These are phyloP conservation scores for Inonotus hispidus DNA, from an alignment of 1,284 basidiomycete species.

Conservation along the genomic window DNA sequence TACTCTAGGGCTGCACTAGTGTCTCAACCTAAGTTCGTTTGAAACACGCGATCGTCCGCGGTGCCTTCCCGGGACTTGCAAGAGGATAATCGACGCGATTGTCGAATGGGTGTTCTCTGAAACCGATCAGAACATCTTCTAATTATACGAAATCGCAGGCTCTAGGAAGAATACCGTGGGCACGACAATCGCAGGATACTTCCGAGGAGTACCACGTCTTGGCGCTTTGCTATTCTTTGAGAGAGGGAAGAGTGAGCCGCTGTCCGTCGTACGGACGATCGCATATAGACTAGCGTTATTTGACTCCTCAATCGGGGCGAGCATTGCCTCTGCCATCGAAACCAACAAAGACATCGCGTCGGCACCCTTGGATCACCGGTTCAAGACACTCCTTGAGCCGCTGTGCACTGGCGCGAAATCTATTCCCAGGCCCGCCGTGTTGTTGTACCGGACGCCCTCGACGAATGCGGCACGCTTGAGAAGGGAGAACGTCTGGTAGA, in stretches of 20 bases:
- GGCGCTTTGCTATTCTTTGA: background rate
- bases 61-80: background rate
- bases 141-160: background rate
- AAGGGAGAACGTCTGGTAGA: too few species aligned
- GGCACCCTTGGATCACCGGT: too few species aligned
- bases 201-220: background rate
- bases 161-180: background rate
- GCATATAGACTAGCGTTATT: background rate
- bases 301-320: background rate
- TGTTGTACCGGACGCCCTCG: too few species aligned
- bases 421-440: too few species aligned
- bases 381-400: too few species aligned
- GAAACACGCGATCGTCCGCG: background rate
- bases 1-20: background rate
- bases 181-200: background rate
- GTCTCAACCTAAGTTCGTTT: background rate
- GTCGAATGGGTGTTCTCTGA: background rate
- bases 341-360: background rate
- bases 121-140: background rate
- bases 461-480: too few species aligned
- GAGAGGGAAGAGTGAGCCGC: background rate
- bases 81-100: background rate
- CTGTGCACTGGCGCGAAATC: too few species aligned
- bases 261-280: background rate
- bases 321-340: background rate